Base-by-base conservation (phyloP, 495 filamentous ascomycete species). In the Cudoniella acicularis region DNA sequence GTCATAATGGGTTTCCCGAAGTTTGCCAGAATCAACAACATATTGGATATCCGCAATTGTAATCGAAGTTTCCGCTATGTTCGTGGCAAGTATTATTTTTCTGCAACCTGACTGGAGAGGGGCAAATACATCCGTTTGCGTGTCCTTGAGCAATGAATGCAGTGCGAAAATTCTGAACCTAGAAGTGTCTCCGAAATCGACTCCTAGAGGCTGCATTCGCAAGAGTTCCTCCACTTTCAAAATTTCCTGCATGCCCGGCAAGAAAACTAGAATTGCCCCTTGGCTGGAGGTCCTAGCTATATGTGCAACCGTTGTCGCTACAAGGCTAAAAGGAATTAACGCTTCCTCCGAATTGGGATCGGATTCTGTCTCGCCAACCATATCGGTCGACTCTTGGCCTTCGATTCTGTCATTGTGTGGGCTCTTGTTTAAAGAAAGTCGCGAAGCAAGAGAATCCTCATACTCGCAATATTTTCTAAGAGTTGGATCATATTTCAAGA, bases 11-110 rank as follows among this genome's bases (percentile, higher is more conserved):
- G 95, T 96, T 49, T 91, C 82, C 68, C 97, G 97, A 8, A 86
- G 88, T 66, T 96, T 96, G 22, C 94, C 93, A 62, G 88, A 87
- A 67, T 98, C 94, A 20, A 98, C 78, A 22, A 98, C 94, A 64
- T 84, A 90, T 1, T 90, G 82, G 1, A 98, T 90, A 1, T 94
- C 94, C 3, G 92, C 85, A 0, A 98, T 91, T 0, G 94, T 98
- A 57, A 98, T 86, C 1, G 94, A 98, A 0, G 94, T 97, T 67
- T 98, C 94, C 26, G 94, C 94, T 61, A 98, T 96, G 70, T 98
- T 98, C 13, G 94, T 98, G 0, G 91, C 83, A 1, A 98, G 77
- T 11, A 98, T 90, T 8, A 98, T 73, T 64, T 98, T 98, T 65
- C 86, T 84, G 70, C 87, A 86, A 45, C 87, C 87, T 22, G 88